A percentile compares a stretch with the other conserved stretches of the same genome.
Evolutionary conservation across 768 basidiomycete species (phyloP).

Genomic region (Scleroderma citrinum): DNA sequence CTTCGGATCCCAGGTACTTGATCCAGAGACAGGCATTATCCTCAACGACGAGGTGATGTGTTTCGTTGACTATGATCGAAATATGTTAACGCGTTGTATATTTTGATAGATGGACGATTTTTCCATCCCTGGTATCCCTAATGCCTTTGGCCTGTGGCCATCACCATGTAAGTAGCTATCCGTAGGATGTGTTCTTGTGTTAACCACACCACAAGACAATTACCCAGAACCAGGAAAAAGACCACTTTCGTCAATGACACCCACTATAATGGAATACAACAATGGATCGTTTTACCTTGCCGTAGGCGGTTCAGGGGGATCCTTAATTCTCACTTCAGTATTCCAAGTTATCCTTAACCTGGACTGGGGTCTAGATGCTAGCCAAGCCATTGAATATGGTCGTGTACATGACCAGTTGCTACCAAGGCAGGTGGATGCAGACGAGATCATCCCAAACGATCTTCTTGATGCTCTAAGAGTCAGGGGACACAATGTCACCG

Average conservation of each 20-base stretch:
- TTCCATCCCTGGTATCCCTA: conserved; percentile 76
- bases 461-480: conserved; percentile 50
- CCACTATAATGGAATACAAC: conserved; percentile 72
- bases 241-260: conserved; percentile 79
- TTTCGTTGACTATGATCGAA: background rate
- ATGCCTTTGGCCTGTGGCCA: conserved; percentile 76
- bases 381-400: conserved; percentile 77
- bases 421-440: conserved; percentile 55
- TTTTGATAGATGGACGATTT: conserved; percentile 82
- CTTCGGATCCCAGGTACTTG: conserved; percentile 45
- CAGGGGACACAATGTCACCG: conserved; percentile 67
- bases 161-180: conserved; percentile 57
- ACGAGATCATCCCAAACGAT: conserved; percentile 51
- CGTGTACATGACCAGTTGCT: conserved; percentile 86
- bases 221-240: conserved; percentile 86
- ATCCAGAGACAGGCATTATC: conserved; percentile 81
- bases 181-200: background rate
- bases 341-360: conserved; percentile 77
- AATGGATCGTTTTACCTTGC: conserved; percentile 71
- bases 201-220: conserved; percentile 50
- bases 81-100: background rate
- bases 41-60: conserved; percentile 74
- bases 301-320: conserved; percentile 84
- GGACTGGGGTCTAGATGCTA: conserved; percentile 71
- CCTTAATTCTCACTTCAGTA: conserved; percentile 74